Base-by-base conservation (phyloP, 306 rosid genomes). In the Pachyrhizus erosus region DNA sequence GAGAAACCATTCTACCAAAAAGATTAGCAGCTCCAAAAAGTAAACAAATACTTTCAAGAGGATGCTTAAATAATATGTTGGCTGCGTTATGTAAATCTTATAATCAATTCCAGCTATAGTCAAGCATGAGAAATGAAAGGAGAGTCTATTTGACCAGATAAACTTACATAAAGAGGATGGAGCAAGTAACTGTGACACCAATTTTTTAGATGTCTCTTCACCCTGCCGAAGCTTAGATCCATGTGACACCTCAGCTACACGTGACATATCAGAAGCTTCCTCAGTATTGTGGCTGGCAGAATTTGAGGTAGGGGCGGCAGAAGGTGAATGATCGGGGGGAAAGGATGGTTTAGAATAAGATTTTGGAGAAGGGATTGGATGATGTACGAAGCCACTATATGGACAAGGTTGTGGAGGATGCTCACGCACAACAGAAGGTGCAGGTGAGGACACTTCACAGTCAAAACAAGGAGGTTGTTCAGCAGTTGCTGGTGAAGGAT, bases 111-210 rank as follows among this genome's bases (percentile, higher is more conserved):
- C 80, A 83, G 20, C 46, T 66, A 31, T 9, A 80, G 60, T 62
- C 34, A 31, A 73, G 68, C 65, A 75, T 23, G 55, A 78, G 26
- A 82, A 72, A 55, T 23, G 17, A 76, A 61, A 64, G 51, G 58
- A 46, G 64, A 18, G 33, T 70, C 77, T 55, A 73, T 26, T 9
- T 55, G 27, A 48, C 70, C 31, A 46, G 39, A 21, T 37, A 54
- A 71, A 86, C 98, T 92, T 89, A 94, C 98, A 89, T 23, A 82
- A 74, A 73, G 89, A 78, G 40, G 88, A 61, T 60, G 92, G 90
- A 81, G 80, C 37, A 70, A 84, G 85, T 17, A 78, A 51, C 9
- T 86, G 83, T 68, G 88, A 80, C 54, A 20, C 71, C 88, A 90
- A 64, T 40, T 70, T 81, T 80, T 67, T 52, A 20, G 86, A 73